These are phyloP conservation scores for Starmera dryadoides DNA, from an alignment of 805 yeast species.

Conservation along the genomic window DNA sequence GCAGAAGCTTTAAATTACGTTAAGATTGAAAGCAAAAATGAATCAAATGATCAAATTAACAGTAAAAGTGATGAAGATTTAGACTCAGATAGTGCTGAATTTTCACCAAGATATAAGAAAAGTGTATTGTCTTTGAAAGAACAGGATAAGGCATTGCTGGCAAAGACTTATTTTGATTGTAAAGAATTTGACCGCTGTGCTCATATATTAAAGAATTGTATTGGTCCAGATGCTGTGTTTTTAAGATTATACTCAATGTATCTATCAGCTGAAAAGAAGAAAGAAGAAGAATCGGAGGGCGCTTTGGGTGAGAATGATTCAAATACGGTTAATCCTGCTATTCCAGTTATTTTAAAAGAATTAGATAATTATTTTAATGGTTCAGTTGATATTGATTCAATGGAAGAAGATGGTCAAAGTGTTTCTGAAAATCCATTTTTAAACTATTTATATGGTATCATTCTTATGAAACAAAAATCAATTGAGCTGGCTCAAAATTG, in stretches of 20 bases:
- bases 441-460: constrained; percentile 64
- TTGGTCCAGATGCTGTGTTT: constrained; percentile 48
- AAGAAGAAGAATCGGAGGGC: constrained; percentile 67
- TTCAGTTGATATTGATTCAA: neutral
- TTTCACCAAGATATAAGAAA: neutral
- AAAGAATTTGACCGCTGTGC: constrained; percentile 82
- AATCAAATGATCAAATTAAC: constrained; percentile 16
- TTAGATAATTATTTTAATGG: constrained; percentile 24
- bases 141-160: constrained; percentile 45
- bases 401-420: constrained; percentile 29
- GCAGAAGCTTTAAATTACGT: constrained; percentile 75
- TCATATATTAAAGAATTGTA: constrained; percentile 43
- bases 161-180: constrained; percentile 68
- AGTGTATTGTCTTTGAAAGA: constrained; percentile 21
- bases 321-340: constrained; percentile 21
- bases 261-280: constrained; percentile 70
- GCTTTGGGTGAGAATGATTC: constrained; percentile 38
- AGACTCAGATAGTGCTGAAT: no score
- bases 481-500: constrained; percentile 50
- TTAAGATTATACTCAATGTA: constrained; percentile 61
- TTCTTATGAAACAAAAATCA: constrained; percentile 57
- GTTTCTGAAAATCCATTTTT: constrained; percentile 48
- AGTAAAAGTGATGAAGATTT: neutral
- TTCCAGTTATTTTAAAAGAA: constrained; percentile 33
- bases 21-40: constrained; percentile 13